These are phyloP conservation scores for Pseudogymnoascus destructans DNA, from an alignment of 2,329 filamentous ascomycete genomes.

Conservation along the genomic window DNA sequence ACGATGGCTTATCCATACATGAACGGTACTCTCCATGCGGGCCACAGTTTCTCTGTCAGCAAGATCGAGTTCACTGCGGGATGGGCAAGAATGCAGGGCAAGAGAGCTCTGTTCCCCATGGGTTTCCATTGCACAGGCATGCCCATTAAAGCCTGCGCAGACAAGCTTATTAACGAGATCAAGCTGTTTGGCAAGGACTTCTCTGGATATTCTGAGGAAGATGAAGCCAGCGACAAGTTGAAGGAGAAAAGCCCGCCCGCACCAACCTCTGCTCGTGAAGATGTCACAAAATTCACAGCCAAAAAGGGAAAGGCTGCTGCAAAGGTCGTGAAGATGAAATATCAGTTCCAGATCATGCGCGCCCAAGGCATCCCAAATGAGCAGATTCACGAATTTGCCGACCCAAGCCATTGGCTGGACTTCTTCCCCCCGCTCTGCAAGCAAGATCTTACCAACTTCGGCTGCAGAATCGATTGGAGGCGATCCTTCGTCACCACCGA, in stretches of 20 bases:
- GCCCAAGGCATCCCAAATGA: slow-evolving; percentile 75
- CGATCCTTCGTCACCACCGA: slow-evolving; percentile 89
- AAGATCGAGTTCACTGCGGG: slow-evolving; percentile 90
- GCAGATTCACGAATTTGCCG: slow-evolving; percentile 87
- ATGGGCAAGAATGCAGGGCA: slow-evolving; percentile 81
- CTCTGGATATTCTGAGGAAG: slow-evolving; percentile 56
- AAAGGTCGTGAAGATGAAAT: slow-evolving; percentile 87
- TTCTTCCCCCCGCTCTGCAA: slow-evolving; percentile 78
- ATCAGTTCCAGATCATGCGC: slow-evolving; percentile 91
- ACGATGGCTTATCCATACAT: slow-evolving; percentile 68
- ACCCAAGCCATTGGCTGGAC: slow-evolving; percentile 82
- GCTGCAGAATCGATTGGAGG: slow-evolving; percentile 84
- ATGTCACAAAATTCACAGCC: slow-evolving; percentile 80
- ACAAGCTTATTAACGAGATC: slow-evolving; percentile 86
- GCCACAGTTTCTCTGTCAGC: slow-evolving; percentile 80
- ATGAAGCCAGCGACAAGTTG: slow-evolving; percentile 37
- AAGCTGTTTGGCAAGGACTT: slow-evolving; percentile 81
- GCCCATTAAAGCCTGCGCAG: slow-evolving; percentile 94
- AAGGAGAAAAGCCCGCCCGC: slow-evolving; percentile 38
- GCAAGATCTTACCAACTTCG: slow-evolving; percentile 69
- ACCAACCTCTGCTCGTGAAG: slow-evolving; percentile 58
- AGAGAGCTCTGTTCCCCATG: slow-evolving; percentile 74
- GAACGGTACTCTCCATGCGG: slow-evolving; percentile 81
- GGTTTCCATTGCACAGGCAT: slow-evolving; percentile 96
- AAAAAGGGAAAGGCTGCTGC: slow-evolving; percentile 87